Evolutionary conservation across 140 eudicot genomes (phyloP).

Genomic region (Anethum foeniculum): DNA sequence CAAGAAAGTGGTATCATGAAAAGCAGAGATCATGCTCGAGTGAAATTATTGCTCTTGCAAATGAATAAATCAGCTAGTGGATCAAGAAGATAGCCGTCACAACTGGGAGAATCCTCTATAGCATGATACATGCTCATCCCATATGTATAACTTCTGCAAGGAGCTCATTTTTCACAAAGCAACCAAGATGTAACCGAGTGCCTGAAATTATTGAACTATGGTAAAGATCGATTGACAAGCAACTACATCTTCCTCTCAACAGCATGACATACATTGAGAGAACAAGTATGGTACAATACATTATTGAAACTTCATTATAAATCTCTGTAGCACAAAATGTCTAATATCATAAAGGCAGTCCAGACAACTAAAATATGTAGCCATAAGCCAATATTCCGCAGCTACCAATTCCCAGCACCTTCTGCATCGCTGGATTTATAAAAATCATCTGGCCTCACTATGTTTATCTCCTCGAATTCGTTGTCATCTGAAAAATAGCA

Average conservation of each 20-base stretch:
- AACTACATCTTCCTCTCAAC: not conserved
- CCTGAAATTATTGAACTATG: not conserved
- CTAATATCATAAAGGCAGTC: not conserved
- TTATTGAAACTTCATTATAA: not conserved
- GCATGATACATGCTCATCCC: not conserved
- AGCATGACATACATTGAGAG: not conserved
- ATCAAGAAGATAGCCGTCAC: not conserved
- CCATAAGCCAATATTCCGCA: not conserved
- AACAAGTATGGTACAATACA: not conserved
- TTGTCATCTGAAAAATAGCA: slow-evolving; percentile 58
- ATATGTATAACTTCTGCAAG: not conserved
- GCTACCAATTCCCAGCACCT: slow-evolving; percentile 51
- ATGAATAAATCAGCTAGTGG: not conserved
- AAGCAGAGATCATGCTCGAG: no score
- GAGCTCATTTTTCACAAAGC: not conserved
- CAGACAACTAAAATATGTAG: not conserved
- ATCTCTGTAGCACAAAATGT: not conserved
- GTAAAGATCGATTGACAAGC: not conserved
- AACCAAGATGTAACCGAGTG: not conserved
- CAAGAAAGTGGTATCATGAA: no score
- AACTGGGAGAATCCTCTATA: no score
- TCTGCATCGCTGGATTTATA: slow-evolving; percentile 60
- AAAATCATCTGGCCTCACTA: slow-evolving; percentile 58
- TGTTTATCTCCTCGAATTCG: slow-evolving; percentile 81
- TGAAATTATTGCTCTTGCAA: no score